These are phyloP conservation scores for Dendrobium nobile DNA, from an alignment of 106 monocot species.

Conservation along the genomic window DNA sequence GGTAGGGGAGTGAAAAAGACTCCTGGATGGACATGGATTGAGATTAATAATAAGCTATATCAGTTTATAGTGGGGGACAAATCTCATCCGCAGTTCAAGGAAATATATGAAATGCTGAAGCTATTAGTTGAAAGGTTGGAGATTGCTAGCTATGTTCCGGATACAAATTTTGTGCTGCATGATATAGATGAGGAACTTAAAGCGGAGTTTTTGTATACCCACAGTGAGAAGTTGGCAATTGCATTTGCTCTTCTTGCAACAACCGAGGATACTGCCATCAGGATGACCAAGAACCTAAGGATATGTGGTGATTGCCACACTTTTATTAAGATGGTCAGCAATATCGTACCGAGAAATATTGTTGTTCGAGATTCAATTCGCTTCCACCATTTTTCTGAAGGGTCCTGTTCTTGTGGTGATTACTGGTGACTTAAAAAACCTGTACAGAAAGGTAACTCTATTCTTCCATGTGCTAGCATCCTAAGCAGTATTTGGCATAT, in stretches of 20 bases:
- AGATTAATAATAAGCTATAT: constrained; percentile 27
- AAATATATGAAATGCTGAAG: constrained; percentile 35
- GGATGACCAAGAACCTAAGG: constrained; percentile 53
- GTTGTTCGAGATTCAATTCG: constrained; percentile 41
- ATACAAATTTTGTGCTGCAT: constrained; percentile 58
- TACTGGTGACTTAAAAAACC: constrained; percentile 33
- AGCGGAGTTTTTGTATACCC: constrained; percentile 32
- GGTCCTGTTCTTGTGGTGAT: constrained; percentile 52
- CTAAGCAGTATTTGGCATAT: too few relatives aligned
- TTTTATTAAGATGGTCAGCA: constrained; percentile 33
- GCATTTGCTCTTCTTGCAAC: constrained; percentile 42
- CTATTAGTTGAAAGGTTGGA: constrained; percentile 30
- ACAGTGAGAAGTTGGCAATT: constrained; percentile 53
- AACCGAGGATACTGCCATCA: constrained; percentile 26
- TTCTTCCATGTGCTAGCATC: too few relatives aligned
- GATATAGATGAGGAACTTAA: constrained; percentile 60
- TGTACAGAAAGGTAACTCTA: constrained; percentile 1
- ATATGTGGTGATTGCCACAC: constrained; percentile 58
- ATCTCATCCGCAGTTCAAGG: constrained; percentile 24
- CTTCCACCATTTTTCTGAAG: constrained; percentile 49
- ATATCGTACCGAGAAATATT: constrained; percentile 34
- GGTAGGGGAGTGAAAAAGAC: constrained; percentile 29
- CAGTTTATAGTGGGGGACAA: constrained; percentile 41
- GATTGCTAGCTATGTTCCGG: constrained; percentile 40
- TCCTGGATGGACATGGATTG: constrained; percentile 55